Percentiles rank a stretch among this genome's conserved stretches.
Evolutionary conservation across 1,284 basidiomycete species (phyloP).

Genomic region (Austroboletus niveus): DNA sequence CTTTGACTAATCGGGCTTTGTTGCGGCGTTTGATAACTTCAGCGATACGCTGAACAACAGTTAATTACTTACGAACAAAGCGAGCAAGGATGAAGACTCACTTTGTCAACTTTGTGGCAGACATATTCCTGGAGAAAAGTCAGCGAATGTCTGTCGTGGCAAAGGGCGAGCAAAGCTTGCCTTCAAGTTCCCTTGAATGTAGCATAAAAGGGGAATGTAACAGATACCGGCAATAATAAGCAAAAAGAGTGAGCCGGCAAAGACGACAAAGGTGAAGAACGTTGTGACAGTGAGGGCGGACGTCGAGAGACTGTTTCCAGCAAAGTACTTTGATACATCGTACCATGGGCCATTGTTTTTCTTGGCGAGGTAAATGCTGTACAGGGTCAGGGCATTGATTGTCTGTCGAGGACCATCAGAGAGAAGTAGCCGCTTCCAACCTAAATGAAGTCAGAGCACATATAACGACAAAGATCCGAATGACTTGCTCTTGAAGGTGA

Average conservation of each 20-base stretch:
- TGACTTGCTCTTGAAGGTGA: slow-evolving; percentile 91
- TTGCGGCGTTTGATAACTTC: slow-evolving; percentile 92
- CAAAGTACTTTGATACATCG: slow-evolving; percentile 67
- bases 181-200: slow-evolving; percentile 96
- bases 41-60: slow-evolving; percentile 68
- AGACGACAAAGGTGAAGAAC: slow-evolving; percentile 88
- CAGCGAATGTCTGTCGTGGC: neutral
- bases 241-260: slow-evolving; percentile 79
- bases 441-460: slow-evolving; percentile 39
- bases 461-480: slow-evolving; percentile 4
- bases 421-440: slow-evolving; percentile 92
- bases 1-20: slow-evolving; percentile 81
- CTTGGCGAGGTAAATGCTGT: slow-evolving; percentile 85
- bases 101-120: slow-evolving; percentile 98
- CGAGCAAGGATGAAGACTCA: slow-evolving; percentile 29
- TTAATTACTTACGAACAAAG: slow-evolving; percentile 5
- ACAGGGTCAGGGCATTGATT: slow-evolving; percentile 93
- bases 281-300: slow-evolving; percentile 85
- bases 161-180: slow-evolving; percentile 35
- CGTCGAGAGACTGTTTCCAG: slow-evolving; percentile 69
- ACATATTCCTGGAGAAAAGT: slow-evolving; percentile 78
- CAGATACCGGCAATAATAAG: slow-evolving; percentile 82
- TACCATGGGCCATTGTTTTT: slow-evolving; percentile 67
- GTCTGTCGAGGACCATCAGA: slow-evolving; percentile 98
- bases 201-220: slow-evolving; percentile 90